These are phyloP conservation scores for Arthrobotrys sinensis DNA, from an alignment of 2,329 filamentous ascomycete species.

Conservation along the genomic window DNA sequence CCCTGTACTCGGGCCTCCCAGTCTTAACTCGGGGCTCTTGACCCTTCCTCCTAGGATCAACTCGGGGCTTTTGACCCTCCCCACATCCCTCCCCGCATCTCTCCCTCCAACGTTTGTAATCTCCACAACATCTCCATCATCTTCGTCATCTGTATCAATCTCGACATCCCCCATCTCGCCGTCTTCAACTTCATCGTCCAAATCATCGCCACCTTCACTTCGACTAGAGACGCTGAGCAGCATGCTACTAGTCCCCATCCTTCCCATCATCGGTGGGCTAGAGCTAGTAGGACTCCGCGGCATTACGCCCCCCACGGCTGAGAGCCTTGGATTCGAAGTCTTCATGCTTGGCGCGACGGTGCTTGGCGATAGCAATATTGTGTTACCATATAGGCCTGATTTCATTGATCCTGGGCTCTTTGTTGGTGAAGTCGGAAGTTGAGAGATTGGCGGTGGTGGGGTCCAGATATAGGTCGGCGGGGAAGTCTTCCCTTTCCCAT, in stretches of 20 bases:
- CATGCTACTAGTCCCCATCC: slow-evolving; percentile 58
- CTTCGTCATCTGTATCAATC: slow-evolving; percentile 44
- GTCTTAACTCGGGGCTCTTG: slow-evolving; percentile 17
- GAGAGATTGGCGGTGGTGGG: slow-evolving; percentile 41
- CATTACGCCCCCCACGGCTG: slow-evolving; percentile 49
- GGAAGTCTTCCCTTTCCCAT: slow-evolving; percentile 46
- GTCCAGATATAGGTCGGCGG: slow-evolving; percentile 52
- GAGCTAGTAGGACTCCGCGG: slow-evolving; percentile 22
- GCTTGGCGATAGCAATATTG: slow-evolving; percentile 53
- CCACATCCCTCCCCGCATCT: background rate
- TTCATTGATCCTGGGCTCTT: slow-evolving; percentile 21
- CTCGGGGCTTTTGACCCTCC: slow-evolving; percentile 27
- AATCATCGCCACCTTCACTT: slow-evolving; percentile 45
- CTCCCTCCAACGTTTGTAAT: slow-evolving; percentile 16
- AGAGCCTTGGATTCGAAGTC: slow-evolving; percentile 49
- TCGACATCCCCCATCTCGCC: slow-evolving; percentile 41
- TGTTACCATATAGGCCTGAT: slow-evolving; percentile 47
- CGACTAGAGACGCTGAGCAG: slow-evolving; percentile 56
- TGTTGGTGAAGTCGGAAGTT: slow-evolving; percentile 36
- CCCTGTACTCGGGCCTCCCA: slow-evolving; percentile 6
- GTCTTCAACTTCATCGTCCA: slow-evolving; percentile 40
- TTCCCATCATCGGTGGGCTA: slow-evolving; percentile 39
- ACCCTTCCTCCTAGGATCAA: slow-evolving; percentile 1
- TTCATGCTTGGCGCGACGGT: slow-evolving; percentile 53
- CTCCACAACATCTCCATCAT: slow-evolving; percentile 36